Conservation (phyloP, 163 green algal species). For the Scenedesmus sp. region DNA sequence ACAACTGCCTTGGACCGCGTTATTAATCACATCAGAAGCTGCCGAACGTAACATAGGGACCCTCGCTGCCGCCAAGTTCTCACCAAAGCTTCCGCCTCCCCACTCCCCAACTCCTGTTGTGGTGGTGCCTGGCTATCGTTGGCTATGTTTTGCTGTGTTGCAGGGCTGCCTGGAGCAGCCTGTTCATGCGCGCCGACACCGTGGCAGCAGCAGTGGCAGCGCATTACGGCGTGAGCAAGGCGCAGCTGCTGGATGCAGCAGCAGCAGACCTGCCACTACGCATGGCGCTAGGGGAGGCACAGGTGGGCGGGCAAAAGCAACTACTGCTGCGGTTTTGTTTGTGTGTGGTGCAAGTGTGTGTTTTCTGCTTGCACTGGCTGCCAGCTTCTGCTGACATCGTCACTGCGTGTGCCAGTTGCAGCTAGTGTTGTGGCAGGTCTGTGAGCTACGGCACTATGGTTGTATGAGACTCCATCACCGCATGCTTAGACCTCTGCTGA, state of each 20-base stretch:
- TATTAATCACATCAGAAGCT: no score
- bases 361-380: not conserved
- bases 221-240: slow-evolving; percentile 88
- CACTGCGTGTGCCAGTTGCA: no score
- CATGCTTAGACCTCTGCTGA: slow-evolving; percentile 61
- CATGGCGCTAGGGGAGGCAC: slow-evolving; percentile 95
- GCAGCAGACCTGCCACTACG: slow-evolving; percentile 89
- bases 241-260: slow-evolving; percentile 69
- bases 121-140: not conserved
- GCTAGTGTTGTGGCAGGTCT: no score
- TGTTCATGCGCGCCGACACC: slow-evolving; percentile 97
- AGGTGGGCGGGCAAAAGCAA: slow-evolving; percentile 50
- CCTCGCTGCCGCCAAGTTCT: no score
- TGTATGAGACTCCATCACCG: no score
- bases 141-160: not conserved
- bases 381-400: not conserved
- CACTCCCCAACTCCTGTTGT: no score
- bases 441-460: no score
- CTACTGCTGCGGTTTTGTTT: not conserved
- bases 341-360: not conserved
- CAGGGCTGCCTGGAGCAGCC: slow-evolving; percentile 90
- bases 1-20: no score
- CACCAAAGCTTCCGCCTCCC: no score
- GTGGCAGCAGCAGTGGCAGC: slow-evolving; percentile 92
- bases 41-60: no score